phyloP scores from a whole-genome alignment of 345 rosid genomes.

The Boechera divaricarpa region DNA sequence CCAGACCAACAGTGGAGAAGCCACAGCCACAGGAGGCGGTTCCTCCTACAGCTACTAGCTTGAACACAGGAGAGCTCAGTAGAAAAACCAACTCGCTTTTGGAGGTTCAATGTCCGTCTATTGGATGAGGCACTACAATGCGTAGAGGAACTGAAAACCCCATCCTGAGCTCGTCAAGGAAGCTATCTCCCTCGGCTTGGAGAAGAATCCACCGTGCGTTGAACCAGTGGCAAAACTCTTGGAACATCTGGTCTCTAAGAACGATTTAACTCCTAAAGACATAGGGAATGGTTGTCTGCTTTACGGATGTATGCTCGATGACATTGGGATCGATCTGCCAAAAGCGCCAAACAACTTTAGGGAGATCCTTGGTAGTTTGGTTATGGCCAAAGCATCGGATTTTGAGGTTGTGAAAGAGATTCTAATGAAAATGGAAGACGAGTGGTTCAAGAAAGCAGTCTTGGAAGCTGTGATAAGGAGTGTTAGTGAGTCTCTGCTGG shows the following conservation, averaged over 20 bases:
- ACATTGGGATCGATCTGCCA: conserved; percentile 84
- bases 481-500: conserved; percentile 52
- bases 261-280: conserved; percentile 57
- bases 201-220: conserved; percentile 67
- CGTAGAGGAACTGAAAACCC: conserved; percentile 70
- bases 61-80: conserved; percentile 57
- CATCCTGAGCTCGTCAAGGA: conserved; percentile 81
- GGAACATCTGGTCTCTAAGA: conserved; percentile 54
- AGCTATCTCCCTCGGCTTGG: conserved; percentile 74
- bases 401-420: conserved; percentile 64
- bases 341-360: conserved; percentile 83
- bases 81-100: conserved; percentile 69
- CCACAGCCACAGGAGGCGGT: conserved; percentile 36
- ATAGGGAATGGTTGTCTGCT: conserved; percentile 68
- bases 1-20: conserved; percentile 37
- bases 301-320: conserved; percentile 75
- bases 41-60: conserved; percentile 43
- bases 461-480: conserved; percentile 58
- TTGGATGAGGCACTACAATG: conserved; percentile 79
- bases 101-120: conserved; percentile 62
- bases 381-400: conserved; percentile 56
- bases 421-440: conserved; percentile 72
- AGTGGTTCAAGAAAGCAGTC: conserved; percentile 57
- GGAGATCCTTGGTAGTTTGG: conserved; percentile 68
- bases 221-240: conserved; percentile 59